A percentile compares a stretch with the other conserved stretches of the same genome.
phyloP scores from a whole-genome alignment of 805 yeast genomes.

The Peterozyma toletana region DNA sequence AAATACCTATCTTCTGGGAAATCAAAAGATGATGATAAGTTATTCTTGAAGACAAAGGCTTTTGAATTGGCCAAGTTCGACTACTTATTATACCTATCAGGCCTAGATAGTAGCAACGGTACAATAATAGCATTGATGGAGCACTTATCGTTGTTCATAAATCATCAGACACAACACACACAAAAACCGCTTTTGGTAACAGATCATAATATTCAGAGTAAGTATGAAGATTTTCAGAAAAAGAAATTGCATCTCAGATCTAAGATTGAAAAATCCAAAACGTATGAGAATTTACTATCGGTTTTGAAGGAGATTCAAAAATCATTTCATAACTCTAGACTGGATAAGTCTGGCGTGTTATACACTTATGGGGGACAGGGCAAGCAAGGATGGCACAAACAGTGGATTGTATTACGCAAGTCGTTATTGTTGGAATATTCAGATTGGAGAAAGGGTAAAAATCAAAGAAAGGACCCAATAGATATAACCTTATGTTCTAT shows the following conservation, averaged over 20 bases:
- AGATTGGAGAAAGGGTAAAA: constrained; percentile 71
- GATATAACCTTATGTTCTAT: constrained; percentile 63
- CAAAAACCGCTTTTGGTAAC: not conserved
- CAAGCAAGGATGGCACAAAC: constrained; percentile 78
- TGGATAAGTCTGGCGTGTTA: constrained; percentile 38
- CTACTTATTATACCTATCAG: constrained; percentile 21
- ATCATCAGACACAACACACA: not conserved
- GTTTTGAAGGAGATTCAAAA: constrained; percentile 32
- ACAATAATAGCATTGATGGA: not conserved
- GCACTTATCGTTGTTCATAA: constrained; percentile 2
- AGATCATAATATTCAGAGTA: constrained; percentile 9
- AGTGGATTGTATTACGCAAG: constrained; percentile 72
- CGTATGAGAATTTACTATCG: constrained; percentile 22
- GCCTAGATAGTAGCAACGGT: constrained; percentile 6
- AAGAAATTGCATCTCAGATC: constrained; percentile 13
- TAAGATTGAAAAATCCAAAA: constrained; percentile 11
- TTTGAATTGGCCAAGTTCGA: constrained; percentile 24
- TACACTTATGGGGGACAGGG: constrained; percentile 55
- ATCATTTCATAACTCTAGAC: constrained; percentile 3
- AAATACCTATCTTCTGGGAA: constrained; percentile 25
- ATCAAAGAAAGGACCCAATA: constrained; percentile 57
- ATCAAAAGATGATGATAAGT: constrained; percentile 22
- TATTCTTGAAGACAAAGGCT: constrained; percentile 19
- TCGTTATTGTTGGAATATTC: constrained; percentile 65
- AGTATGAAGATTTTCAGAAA: constrained; percentile 9